Evolutionary conservation across 306 rosid genomes (phyloP), one percentile per base, ranked within the genome.

Genomic region (Calophaca sinica): DNA sequence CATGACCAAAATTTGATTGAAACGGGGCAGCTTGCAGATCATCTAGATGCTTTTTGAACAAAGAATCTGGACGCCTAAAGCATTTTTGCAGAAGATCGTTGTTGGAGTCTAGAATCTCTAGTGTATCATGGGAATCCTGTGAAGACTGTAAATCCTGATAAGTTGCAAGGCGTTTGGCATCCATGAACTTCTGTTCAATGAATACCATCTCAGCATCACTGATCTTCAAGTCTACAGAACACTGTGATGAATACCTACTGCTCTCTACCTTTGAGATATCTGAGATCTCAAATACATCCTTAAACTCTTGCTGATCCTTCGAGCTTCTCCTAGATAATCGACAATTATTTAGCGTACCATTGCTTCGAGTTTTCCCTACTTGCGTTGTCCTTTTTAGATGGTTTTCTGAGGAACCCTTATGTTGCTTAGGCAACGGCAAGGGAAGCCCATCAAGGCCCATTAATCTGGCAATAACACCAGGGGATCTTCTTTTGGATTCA

Each of bases 361-460:
- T 41, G 65, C 82, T 84, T n/a, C 67, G 88, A 59, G 83, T 68
- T 55, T 80, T 86, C 69, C 74, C 89, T 12, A 33, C 70, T 44
- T 83, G 81, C 60, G 75, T 50, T n/a, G 75, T 51, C 55, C 80
- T 67, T 57, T 70, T 81, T 68, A 12, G 44, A 76, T 60, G 38
- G 60, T 26, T 74, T 49, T 83, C 90, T 3, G 85, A 46, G 11
- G 71, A 51, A 72, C 50, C 67, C 54, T 71, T 86, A 1, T 74
- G 82, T 35, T 85, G 88, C 81, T 71, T 91, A 68, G 87, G 69
- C 75, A 78, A 86, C 79, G 75, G 86, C 72, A 80, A 77, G 0
- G 92, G 94, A 84, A 87, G 54, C 71, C 89, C 94, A 59, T 91
- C 97, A 41, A 91, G 93, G 73, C 97, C 97, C 97, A 91, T 91